Evolutionary conservation across 2,329 filamentous ascomycete genomes (phyloP).

Genomic region (Teratosphaeria epicoccoides): DNA sequence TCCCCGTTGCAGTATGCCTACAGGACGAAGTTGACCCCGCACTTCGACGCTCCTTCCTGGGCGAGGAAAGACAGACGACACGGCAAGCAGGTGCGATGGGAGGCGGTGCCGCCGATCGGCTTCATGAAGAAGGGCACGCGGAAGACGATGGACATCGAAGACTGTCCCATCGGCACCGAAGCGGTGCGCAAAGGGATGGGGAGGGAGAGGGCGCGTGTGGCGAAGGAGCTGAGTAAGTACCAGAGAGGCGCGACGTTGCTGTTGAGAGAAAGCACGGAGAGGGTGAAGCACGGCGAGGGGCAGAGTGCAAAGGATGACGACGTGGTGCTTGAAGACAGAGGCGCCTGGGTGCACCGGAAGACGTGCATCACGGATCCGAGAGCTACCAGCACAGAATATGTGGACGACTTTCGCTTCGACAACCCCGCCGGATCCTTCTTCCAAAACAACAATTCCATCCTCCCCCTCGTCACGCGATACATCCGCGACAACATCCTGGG

Average conservation of each 20-base stretch:
- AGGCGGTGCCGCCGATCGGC: constrained; percentile 66
- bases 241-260: constrained; percentile 77
- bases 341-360: constrained; percentile 63
- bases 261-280: constrained; percentile 71
- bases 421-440: constrained; percentile 94
- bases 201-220: constrained; percentile 66
- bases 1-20: constrained; percentile 89
- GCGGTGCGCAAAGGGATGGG: constrained; percentile 71
- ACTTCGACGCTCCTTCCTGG: constrained; percentile 70
- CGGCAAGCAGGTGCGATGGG: constrained; percentile 47
- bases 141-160: constrained; percentile 83
- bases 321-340: constrained; percentile 46
- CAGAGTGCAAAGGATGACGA: constrained; percentile 29
- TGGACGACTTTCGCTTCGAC: constrained; percentile 73
- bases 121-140: constrained; percentile 81
- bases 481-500: constrained; percentile 65
- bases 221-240: constrained; percentile 59
- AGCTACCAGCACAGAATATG: constrained; percentile 73
- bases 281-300: constrained; percentile 44
- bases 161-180: constrained; percentile 89
- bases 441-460: constrained; percentile 99
- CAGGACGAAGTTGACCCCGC: constrained; percentile 91
- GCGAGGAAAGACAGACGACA: constrained; percentile 38
- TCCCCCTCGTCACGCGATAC: constrained; percentile 75
- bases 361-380: constrained; percentile 82